Evolutionary conservation across 1,284 basidiomycete species (phyloP).

Genomic region (Xerocomus amazonicus): DNA sequence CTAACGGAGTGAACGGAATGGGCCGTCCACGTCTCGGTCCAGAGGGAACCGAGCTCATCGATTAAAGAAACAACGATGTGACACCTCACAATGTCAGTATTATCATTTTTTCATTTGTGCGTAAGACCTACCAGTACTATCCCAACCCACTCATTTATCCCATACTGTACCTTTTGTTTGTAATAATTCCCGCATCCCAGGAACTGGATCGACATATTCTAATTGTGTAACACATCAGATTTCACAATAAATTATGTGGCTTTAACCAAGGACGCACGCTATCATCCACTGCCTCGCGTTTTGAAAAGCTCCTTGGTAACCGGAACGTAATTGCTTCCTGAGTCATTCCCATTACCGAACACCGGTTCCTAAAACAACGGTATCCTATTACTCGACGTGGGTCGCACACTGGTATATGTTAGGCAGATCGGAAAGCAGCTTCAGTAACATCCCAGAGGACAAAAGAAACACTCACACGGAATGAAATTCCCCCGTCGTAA

Average conservation of each 20-base stretch:
- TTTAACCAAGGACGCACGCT: too few relatives aligned
- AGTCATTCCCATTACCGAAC: too few relatives aligned
- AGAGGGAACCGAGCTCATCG: slow-evolving; percentile 23
- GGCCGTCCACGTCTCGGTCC: slow-evolving; percentile 11
- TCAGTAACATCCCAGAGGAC: background rate
- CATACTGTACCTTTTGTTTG: background rate
- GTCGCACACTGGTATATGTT: slow-evolving; percentile 17
- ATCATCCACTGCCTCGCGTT: too few relatives aligned
- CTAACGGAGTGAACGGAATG: background rate
- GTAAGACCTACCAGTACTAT: background rate
- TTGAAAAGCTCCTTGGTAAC: too few relatives aligned
- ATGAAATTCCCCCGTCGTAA: slow-evolving; percentile 20
- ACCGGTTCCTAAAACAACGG: too few relatives aligned
- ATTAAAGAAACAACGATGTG: background rate
- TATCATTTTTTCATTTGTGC: background rate
- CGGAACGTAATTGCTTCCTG: too few relatives aligned
- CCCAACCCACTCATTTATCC: background rate
- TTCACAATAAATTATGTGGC: too few relatives aligned
- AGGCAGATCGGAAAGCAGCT: slow-evolving; percentile 1
- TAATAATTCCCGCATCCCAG: slow-evolving; percentile 12
- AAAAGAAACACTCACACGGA: slow-evolving; percentile 6
- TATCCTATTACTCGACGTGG: slow-evolving; percentile 1
- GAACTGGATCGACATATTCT: slow-evolving; percentile 18
- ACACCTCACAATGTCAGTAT: background rate
- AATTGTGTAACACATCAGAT: too few relatives aligned